phyloP scores from a whole-genome alignment of 2,329 filamentous ascomycete genomes.

The Fusarium dimerum region DNA sequence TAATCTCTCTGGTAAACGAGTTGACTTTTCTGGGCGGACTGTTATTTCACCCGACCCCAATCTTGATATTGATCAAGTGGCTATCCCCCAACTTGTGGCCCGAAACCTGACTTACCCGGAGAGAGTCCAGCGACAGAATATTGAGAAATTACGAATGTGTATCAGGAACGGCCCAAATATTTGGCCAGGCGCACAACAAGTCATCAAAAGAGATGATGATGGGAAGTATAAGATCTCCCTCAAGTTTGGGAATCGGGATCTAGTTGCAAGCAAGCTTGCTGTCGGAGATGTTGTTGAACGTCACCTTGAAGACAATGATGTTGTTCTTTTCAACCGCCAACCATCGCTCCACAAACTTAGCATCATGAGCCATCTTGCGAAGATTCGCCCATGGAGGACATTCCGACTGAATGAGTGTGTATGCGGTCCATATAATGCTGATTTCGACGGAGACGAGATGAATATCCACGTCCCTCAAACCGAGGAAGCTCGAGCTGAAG shows the following conservation, averaged over 20 bases:
- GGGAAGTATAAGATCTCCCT: slow-evolving; percentile 73
- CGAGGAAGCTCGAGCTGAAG: slow-evolving; percentile 92
- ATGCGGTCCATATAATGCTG: slow-evolving; percentile 96
- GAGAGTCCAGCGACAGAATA: slow-evolving; percentile 80
- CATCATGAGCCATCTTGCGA: slow-evolving; percentile 94
- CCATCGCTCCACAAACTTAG: slow-evolving; percentile 97
- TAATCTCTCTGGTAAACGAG: slow-evolving; percentile 95
- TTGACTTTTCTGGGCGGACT: slow-evolving; percentile 95
- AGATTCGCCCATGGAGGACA: slow-evolving; percentile 91
- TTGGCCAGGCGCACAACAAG: slow-evolving; percentile 86
- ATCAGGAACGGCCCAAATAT: slow-evolving; percentile 73
- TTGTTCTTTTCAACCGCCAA: slow-evolving; percentile 97
- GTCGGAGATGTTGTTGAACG: slow-evolving; percentile 90
- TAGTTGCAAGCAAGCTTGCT: slow-evolving; percentile 71
- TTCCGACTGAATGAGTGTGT: slow-evolving; percentile 98
- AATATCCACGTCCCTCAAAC: slow-evolving; percentile 97
- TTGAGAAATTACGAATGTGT: slow-evolving; percentile 74
- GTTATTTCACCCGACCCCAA: slow-evolving; percentile 98
- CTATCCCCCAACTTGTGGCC: slow-evolving; percentile 84
- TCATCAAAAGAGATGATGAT: slow-evolving; percentile 70
- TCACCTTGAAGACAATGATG: slow-evolving; percentile 91
- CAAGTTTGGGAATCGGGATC: slow-evolving; percentile 72
- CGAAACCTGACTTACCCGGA: slow-evolving; percentile 97
- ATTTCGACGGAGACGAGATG: slow-evolving; percentile 99
- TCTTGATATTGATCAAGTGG: slow-evolving; percentile 88